Conservation (phyloP, 768 basidiomycete species). For the Hypholoma sublateritium region DNA sequence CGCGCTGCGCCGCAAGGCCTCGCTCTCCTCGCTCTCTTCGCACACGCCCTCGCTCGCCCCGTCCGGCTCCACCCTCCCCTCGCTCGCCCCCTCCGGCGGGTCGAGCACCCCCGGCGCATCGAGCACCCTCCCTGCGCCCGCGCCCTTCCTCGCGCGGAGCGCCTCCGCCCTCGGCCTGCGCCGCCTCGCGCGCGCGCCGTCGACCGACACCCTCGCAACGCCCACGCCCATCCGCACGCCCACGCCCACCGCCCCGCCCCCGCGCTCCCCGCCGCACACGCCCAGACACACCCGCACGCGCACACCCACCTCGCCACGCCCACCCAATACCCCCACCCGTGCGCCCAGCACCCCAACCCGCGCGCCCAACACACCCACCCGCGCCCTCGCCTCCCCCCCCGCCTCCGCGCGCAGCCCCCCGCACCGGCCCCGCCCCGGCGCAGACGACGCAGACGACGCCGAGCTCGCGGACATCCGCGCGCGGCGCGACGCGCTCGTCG, state of each 20-base stretch:
- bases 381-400: background rate
- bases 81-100: background rate
- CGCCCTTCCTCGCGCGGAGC: background rate
- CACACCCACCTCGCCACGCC: background rate
- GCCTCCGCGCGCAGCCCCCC: background rate
- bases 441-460: constrained; percentile 33
- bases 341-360: no score
- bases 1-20: background rate
- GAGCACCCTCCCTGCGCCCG: background rate
- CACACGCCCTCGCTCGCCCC: background rate
- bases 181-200: background rate
- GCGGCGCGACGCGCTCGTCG: constrained; percentile 63
- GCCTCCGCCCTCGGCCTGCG: background rate
- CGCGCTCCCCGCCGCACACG: background rate
- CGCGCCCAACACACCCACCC: no score
- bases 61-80: background rate
- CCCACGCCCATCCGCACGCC: background rate
- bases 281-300: background rate
- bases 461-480: constrained; percentile 65
- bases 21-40: background rate
- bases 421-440: constrained; percentile 14
- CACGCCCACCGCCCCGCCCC: background rate
- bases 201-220: background rate
- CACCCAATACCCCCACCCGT: no score
- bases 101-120: background rate